Conservation (phyloP, 345 rosid species). For the Noccaea caerulescens region DNA sequence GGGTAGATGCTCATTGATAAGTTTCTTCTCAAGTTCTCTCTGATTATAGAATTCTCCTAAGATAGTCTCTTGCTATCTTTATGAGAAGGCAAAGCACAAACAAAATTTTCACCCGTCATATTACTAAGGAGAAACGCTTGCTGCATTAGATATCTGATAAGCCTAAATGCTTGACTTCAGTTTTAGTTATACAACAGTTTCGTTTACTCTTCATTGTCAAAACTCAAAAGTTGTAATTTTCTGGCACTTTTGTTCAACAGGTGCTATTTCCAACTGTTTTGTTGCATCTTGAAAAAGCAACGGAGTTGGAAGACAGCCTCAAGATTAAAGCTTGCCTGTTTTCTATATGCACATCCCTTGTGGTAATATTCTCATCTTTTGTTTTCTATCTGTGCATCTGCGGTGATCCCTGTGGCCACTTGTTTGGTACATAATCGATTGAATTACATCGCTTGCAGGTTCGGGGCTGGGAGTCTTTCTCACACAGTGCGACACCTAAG, state of each 20-base stretch:
- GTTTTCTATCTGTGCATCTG: slow-evolving; percentile 8
- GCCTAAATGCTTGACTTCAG: slow-evolving; percentile 16
- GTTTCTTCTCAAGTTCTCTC: slow-evolving; percentile 16
- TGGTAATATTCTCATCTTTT: slow-evolving; percentile 56
- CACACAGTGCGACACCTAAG: slow-evolving; percentile 53
- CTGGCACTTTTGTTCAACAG: slow-evolving; percentile 46
- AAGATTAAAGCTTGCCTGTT: slow-evolving; percentile 83
- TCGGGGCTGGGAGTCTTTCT: slow-evolving; percentile 61
- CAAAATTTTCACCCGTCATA: not conserved
- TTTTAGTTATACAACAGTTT: not conserved
- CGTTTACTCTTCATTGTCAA: not conserved
- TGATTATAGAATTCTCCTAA: not conserved
- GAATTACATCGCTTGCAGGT: slow-evolving; percentile 48
- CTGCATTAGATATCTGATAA: slow-evolving; percentile 20
- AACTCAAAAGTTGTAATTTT: slow-evolving; percentile 22
- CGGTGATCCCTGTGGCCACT: slow-evolving; percentile 9
- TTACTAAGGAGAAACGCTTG: slow-evolving; percentile 3
- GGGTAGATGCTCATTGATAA: not conserved
- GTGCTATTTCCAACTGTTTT: slow-evolving; percentile 72
- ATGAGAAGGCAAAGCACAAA: slow-evolving; percentile 18
- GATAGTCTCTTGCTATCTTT: slow-evolving; percentile 24
- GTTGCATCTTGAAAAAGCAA: slow-evolving; percentile 55
- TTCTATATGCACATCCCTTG: slow-evolving; percentile 77
- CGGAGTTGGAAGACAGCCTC: slow-evolving; percentile 50
- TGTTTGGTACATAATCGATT: slow-evolving; percentile 26